These are phyloP conservation scores for Lactarius quietus DNA, from an alignment of 768 basidiomycete genomes.

Conservation along the genomic window DNA sequence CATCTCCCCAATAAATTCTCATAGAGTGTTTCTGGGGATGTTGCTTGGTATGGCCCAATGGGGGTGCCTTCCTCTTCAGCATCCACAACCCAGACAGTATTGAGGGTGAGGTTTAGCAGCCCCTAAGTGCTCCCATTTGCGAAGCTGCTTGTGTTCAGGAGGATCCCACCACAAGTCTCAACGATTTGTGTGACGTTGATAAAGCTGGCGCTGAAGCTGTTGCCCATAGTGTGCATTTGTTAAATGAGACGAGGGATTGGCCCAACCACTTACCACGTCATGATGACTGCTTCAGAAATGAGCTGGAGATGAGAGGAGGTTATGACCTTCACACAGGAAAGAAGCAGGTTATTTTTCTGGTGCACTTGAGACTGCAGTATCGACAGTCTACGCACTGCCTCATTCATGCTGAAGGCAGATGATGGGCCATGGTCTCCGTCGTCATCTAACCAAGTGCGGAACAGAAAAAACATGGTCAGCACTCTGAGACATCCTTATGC, in stretches of 20 bases:
- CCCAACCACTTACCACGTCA: background rate
- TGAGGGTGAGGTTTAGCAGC: constrained; percentile 6
- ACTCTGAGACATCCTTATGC: no score
- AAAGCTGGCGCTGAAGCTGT: constrained; percentile 12
- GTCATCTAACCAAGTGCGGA: no score
- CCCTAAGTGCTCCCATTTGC: constrained; percentile 1
- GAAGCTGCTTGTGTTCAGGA: constrained; percentile 14
- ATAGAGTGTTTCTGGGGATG: background rate
- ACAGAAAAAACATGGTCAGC: no score
- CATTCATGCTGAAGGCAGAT: no score
- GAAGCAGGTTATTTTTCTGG: no score
- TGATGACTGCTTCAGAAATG: no score
- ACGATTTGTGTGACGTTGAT: constrained; percentile 10
- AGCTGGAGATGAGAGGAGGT: background rate
- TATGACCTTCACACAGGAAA: background rate
- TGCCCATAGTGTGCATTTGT: constrained; percentile 4
- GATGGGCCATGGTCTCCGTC: no score
- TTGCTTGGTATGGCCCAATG: constrained; percentile 10
- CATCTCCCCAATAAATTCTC: constrained; percentile 15
- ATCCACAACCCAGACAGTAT: constrained; percentile 12
- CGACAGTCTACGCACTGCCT: no score
- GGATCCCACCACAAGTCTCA: constrained; percentile 10
- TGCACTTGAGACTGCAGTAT: no score
- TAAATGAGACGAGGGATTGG: no score
- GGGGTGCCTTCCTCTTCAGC: constrained; percentile 4